Evolutionary conservation across 371 early-diverging fungal species (phyloP).

Genomic region (Phascolomyces articulosus): DNA sequence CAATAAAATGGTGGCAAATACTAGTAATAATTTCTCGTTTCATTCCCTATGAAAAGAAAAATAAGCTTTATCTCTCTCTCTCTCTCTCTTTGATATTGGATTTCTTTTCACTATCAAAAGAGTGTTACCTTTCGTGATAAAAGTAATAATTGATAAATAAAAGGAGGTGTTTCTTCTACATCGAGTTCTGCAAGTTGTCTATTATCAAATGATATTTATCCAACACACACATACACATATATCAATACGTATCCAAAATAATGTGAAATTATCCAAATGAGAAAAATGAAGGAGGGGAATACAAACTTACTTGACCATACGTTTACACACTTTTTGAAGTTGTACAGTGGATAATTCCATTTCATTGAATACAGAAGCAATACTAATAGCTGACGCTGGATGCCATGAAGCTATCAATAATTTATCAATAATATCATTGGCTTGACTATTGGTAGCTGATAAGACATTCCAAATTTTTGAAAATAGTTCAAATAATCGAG

Average conservation of each 20-base stretch:
- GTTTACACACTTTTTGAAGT: constrained; percentile 35
- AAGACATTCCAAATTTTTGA: constrained; percentile 48
- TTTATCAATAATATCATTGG: constrained; percentile 35
- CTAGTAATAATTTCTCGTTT: constrained; percentile 47
- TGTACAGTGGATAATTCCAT: constrained; percentile 48
- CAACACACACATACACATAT: no score
- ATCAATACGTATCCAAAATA: no score
- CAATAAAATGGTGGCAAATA: constrained; percentile 47
- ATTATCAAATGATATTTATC: not conserved
- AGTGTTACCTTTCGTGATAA: constrained; percentile 66
- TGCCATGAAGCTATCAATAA: constrained; percentile 48
- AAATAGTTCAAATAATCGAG: constrained; percentile 47
- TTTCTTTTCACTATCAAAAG: not conserved
- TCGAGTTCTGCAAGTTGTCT: constrained; percentile 57
- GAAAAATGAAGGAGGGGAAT: not conserved
- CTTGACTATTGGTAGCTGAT: constrained; percentile 29
- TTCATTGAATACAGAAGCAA: constrained; percentile 54
- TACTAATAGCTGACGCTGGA: constrained; percentile 34
- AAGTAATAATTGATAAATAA: constrained; percentile 57
- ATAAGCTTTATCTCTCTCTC: not conserved
- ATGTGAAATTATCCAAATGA: not conserved
- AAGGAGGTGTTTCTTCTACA: constrained; percentile 58
- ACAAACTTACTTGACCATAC: constrained; percentile 34
- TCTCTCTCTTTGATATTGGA: not conserved
- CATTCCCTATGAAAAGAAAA: constrained; percentile 36